These are phyloP conservation scores for Polygonum maritimum DNA, from an alignment of 148 eudicot genomes.

Conservation along the genomic window DNA sequence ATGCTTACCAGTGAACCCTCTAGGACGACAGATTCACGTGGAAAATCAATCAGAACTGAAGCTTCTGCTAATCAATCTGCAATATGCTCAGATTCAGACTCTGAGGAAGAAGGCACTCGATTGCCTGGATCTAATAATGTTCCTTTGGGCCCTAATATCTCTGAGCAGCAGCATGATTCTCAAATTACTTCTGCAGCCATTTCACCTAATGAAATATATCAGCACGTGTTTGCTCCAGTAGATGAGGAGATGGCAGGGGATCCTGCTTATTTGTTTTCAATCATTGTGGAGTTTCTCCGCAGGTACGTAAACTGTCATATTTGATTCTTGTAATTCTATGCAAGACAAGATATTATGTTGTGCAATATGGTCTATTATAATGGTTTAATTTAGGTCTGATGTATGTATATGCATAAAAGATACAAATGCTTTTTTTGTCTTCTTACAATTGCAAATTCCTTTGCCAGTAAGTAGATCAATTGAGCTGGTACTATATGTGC, in stretches of 20 bases:
- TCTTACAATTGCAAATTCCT: not conserved
- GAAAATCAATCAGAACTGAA: conserved; percentile 36
- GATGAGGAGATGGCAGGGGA: conserved; percentile 87
- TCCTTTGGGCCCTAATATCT: conserved; percentile 30
- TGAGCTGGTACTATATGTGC: not conserved
- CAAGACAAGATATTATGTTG: not conserved
- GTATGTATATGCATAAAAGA: not conserved
- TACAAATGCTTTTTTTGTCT: not conserved
- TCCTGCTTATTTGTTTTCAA: conserved; percentile 62
- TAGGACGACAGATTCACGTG: conserved; percentile 24
- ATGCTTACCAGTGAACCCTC: conserved; percentile 28
- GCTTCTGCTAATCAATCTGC: conserved; percentile 26
- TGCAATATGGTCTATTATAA: not conserved
- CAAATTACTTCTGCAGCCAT: conserved; percentile 72
- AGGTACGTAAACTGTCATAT: conserved; percentile 34
- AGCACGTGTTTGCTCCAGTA: conserved; percentile 59
- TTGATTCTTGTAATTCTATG: not conserved
- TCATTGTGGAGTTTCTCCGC: conserved; percentile 79
- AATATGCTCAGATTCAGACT: conserved; percentile 39
- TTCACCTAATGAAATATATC: conserved; percentile 75
- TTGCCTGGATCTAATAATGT: conserved; percentile 27
- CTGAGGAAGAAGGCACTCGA: conserved; percentile 53
- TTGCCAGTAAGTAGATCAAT: not conserved
- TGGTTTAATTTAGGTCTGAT: not conserved
- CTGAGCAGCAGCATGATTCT: conserved; percentile 44